Evolutionary conservation across 2,329 filamentous ascomycete species (phyloP).

Genomic region (Fusarium nisikadoi): DNA sequence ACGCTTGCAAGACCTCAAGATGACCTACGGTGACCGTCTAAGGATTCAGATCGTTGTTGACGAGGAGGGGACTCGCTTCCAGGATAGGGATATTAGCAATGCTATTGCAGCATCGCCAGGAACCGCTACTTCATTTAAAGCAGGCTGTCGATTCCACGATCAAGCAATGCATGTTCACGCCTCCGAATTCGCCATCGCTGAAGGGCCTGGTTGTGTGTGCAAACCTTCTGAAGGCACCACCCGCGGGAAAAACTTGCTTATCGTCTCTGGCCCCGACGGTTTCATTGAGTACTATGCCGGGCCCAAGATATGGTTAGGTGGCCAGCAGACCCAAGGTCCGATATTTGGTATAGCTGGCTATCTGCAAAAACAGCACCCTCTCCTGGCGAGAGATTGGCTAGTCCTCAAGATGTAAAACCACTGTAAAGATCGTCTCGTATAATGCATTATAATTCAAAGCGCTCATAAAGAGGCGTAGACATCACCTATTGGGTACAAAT

Average conservation of each 20-base stretch:
- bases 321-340: constrained; percentile 78
- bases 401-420: constrained; percentile 61
- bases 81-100: constrained; percentile 58
- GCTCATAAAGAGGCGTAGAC: constrained; percentile 21
- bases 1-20: constrained; percentile 72
- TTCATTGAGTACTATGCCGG: constrained; percentile 87
- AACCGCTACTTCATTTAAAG: constrained; percentile 3
- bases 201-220: constrained; percentile 44
- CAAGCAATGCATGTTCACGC: constrained; percentile 44
- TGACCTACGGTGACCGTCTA: constrained; percentile 64
- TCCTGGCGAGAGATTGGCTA: constrained; percentile 57
- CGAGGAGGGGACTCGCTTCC: constrained; percentile 77
- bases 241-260: constrained; percentile 71
- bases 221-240: constrained; percentile 27
- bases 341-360: constrained; percentile 74
- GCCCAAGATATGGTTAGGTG: constrained; percentile 77
- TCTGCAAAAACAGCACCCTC: constrained; percentile 61
- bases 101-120: constrained; percentile 39
- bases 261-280: constrained; percentile 91
- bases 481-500: constrained; percentile 23
- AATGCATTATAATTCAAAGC: constrained; percentile 2
- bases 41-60: constrained; percentile 83
- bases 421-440: constrained; percentile 1
- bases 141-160: constrained; percentile 47
- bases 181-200: constrained; percentile 48